Evolutionary conservation across 805 yeast genomes (phyloP).

Genomic region (Wickerhamomyces subpelliculosus): DNA sequence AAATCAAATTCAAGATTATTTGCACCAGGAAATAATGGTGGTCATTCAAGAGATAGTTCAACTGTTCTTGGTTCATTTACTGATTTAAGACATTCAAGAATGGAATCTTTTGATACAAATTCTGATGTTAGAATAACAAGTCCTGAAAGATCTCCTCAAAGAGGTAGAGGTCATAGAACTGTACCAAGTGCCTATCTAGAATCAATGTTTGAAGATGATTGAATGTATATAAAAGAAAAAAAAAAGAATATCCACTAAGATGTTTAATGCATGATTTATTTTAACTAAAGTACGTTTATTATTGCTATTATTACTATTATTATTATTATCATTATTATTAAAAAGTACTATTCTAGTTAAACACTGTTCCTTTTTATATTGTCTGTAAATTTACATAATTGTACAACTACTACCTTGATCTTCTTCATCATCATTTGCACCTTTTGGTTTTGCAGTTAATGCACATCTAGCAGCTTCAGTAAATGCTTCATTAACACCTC

Average conservation of each 20-base stretch:
- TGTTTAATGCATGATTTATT: background rate
- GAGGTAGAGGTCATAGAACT: constrained; percentile 18
- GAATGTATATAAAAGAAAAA: too few species aligned
- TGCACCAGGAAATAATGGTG: background rate
- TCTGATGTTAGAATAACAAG: constrained; percentile 8
- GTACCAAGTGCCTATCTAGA: constrained; percentile 46
- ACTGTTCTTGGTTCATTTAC: background rate
- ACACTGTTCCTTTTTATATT: too few species aligned
- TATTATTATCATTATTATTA: too few species aligned
- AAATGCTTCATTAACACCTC: constrained; percentile 99
- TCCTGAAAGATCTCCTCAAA: constrained; percentile 13
- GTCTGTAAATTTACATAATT: constrained; percentile 34
- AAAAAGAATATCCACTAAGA: background rate
- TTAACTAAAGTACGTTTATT: too few species aligned
- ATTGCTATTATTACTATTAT: too few species aligned
- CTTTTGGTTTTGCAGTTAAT: constrained; percentile 79
- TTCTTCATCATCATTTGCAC: constrained; percentile 43
- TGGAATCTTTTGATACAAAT: constrained; percentile 10
- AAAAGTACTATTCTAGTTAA: too few species aligned
- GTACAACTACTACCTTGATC: constrained; percentile 28
- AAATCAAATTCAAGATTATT: constrained; percentile 25
- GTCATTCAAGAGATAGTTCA: background rate
- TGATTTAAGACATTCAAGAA: background rate
- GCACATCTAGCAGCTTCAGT: constrained; percentile 99
- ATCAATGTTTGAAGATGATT: constrained; percentile 36